Evolutionary conservation across 2,329 filamentous ascomycete genomes (phyloP).

Genomic region (Scedosporium apiospermum): DNA sequence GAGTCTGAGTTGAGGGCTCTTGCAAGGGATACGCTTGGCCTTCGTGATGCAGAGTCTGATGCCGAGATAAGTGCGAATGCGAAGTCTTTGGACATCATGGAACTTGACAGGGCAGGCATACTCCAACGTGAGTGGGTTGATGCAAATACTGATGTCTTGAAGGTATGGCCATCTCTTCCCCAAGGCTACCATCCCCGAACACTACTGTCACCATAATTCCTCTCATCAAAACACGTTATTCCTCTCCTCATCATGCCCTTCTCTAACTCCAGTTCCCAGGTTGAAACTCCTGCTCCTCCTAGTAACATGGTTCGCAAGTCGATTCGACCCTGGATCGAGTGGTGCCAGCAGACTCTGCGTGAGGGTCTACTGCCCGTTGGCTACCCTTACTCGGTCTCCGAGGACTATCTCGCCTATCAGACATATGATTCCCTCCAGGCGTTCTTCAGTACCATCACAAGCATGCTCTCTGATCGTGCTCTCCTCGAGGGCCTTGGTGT

Average conservation of each 20-base stretch:
- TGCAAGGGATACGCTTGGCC: no score
- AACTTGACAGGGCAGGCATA: conserved; percentile 28
- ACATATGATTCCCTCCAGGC: conserved; percentile 70
- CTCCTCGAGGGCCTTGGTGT: conserved; percentile 75
- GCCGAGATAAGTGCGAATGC: background rate
- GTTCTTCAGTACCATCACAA: conserved; percentile 73
- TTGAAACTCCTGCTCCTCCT: background rate
- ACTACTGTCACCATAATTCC: background rate
- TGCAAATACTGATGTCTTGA: conserved; percentile 15
- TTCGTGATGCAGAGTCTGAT: no score
- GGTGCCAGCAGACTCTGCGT: conserved; percentile 32
- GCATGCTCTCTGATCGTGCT: conserved; percentile 70
- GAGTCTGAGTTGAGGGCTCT: no score
- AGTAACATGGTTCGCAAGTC: conserved; percentile 10
- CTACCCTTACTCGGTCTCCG: conserved; percentile 78
- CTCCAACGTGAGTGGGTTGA: conserved; percentile 25
- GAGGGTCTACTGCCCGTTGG: conserved; percentile 78
- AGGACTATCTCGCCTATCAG: conserved; percentile 71
- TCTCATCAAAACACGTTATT: no score
- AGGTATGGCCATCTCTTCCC: conserved; percentile 13
- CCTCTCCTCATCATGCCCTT: background rate
- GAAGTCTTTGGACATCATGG: conserved; percentile 19
- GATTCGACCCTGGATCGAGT: conserved; percentile 19
- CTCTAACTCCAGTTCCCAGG: background rate
- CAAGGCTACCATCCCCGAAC: background rate